Base-by-base conservation (phyloP, 768 basidiomycete species). In the Hydnomerulius pinastri region DNA sequence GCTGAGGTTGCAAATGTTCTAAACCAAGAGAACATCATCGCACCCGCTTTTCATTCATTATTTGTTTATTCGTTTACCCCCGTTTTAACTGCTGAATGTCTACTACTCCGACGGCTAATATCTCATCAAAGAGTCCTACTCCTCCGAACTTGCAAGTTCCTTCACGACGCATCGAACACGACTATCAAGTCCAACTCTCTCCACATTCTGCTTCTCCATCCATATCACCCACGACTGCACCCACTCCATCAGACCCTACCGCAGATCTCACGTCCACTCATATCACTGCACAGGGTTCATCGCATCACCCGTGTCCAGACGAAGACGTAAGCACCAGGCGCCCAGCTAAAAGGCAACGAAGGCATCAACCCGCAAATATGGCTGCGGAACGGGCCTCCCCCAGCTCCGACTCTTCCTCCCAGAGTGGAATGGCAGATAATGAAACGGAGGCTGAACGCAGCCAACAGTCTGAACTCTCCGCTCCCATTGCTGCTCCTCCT, bases 361-460 rank as follows among this genome's bases (percentile, higher is more conserved):
- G 25, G 1, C 33, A 48, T 41, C 45, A 28, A 15, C 21, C n/a
- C 15, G 39, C 48, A 42, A 47, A 54, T 40, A 67, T 69, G 67
- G 29, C 58, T 18, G 46, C 51, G 15, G 61, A 55, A 20, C 62
- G 57, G 5, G 53, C 64, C 40, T 70, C 67, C 6, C 51, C 68
- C 54, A 44, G 42, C 9, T 70, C 68, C 9, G 68, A 64, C 43
- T 73, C 73, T 36, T 78, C 78, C 44, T 82, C 82, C 8, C 80
- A 81, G 61, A 77, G 74, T 51, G 78, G 74, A 17, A 70, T 80
- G 74, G 80, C 80, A 7, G 85, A 86, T 64, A 82, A 74, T 44
- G 84, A 83, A 57, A 77, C 73, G 54, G 78, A 79, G 48, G 68
- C 71, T 28, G 76, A 70, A 33, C 74, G 68, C 50, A 74, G 70